Percentiles rank a stretch among this genome's conserved stretches.
These are phyloP conservation scores for Taphrina betulina DNA, from an alignment of 1,139 yeast genomes.

Conservation along the genomic window DNA sequence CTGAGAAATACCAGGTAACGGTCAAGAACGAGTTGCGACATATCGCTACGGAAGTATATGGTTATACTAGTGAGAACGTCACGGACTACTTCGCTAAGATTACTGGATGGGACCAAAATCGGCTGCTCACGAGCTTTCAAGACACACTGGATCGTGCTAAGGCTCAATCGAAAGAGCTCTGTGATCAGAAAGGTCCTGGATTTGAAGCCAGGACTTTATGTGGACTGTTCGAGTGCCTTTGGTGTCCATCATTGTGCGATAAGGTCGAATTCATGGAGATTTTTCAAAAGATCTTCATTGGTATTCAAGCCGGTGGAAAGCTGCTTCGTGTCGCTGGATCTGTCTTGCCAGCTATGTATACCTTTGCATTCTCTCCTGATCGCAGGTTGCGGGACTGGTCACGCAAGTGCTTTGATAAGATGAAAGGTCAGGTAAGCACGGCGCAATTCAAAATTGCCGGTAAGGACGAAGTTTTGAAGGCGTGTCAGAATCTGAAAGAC, in stretches of 20 bases:
- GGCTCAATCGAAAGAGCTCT: constrained; percentile 34
- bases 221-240: constrained; percentile 40
- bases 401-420: constrained; percentile 35
- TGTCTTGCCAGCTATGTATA: constrained; percentile 42
- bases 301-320: constrained; percentile 40
- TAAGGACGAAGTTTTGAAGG: constrained; percentile 7
- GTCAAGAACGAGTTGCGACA: constrained; percentile 28
- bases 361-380: constrained; percentile 42
- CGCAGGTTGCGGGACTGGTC: constrained; percentile 42
- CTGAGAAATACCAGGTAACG: constrained; percentile 38
- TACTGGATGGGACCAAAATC: constrained; percentile 38
- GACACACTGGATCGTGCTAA: constrained; percentile 32
- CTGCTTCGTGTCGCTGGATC: constrained; percentile 40
- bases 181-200: constrained; percentile 37
- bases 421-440: constrained; percentile 33
- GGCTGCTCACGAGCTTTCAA: constrained; percentile 36
- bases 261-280: constrained; percentile 32
- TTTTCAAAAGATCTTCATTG: constrained; percentile 40
- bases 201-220: constrained; percentile 35
- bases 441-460: constrained; percentile 35
- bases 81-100: constrained; percentile 38
- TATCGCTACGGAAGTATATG: constrained; percentile 28
- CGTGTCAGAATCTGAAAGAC: constrained; percentile 30
- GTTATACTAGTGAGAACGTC: constrained; percentile 37
- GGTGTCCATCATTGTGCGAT: constrained; percentile 39